Base-by-base conservation (phyloP, 306 rosid species). In the Vigna unguiculata region DNA sequence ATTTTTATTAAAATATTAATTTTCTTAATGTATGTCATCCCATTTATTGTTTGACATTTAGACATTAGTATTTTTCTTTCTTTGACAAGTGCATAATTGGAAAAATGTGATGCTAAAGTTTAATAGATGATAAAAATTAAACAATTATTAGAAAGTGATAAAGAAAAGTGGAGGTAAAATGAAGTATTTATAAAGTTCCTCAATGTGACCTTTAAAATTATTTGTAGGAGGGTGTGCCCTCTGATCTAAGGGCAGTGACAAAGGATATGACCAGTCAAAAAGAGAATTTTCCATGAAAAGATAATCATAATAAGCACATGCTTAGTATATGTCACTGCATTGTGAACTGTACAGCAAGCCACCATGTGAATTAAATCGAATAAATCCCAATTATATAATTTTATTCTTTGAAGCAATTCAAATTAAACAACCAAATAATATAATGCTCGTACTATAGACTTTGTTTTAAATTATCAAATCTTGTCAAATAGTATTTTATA, bases 251-350 rank as follows among this genome's bases (percentile, higher is more conserved):
- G 66, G 46, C 21, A 57, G 60, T 43, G 69, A 34, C 60, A 48
- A 7, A 68, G 71, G 72, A 52, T 52, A 52, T 52, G 85, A 84
- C 80, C 76, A 83, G 91, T 88, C 88, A 38, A 88, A 88, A 85
- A 63, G 77, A 71, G 76, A 48, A 49, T 74, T 19, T 64, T 75
- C 75, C 83, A 69, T 85, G 71, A 81, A 85, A 74, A 82, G 28
- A 53, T 53, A 5, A 20, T 53, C 4, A 19, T 20, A 9, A 53
- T 20, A 20, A 53, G 32, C 59, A 53, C 59, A 32, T 32, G n/a
- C n/a, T n/a, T n/a, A n/a, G n/a, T n/a, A n/a, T n/a, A n/a, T n/a
- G n/a, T n/a, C n/a, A n/a, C 1, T 32, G 36, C 36, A 4, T 32
- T 5, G 6, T 32, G 6, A 30, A 30, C 28, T 25, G 3, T 25